Evolutionary conservation across 148 eudicot genomes (phyloP), one percentile per base, ranked within the genome.

Genomic region (Dianthus caryophyllus): DNA sequence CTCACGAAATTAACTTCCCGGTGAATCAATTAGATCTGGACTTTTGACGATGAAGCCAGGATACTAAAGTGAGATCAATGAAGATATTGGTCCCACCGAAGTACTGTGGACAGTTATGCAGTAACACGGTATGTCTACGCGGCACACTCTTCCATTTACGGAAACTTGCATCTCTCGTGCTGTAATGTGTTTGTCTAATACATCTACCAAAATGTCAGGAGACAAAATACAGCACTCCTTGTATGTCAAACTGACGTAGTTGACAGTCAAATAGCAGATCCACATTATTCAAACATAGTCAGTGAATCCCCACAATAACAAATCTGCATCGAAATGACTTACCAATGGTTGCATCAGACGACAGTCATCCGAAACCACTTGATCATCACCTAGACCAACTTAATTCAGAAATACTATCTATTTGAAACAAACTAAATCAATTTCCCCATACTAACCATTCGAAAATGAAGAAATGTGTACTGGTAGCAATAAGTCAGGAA

Each of bases 351-450:
- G 27, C 14, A 21, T 22, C 9, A 54, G 59, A 26, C 31, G 0
- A 25, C 15, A 25, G 31, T 54, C 59, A 54, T 26, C 17, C 0
- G 31, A 54, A 12, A 54, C 17, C 31, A 11, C 0, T 26, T 54
- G 5, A 54, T 25, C 11, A 10, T 54, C n/a, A 25, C 59, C 59
- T 54, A 25, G 17, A 25, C 59, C 59, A 54, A 25, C 26, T 24
- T 48, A 1, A 47, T 49, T 49, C 9, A 14, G 22, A 49, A 49
- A 49, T 15, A 5, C n/a, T 2, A n/a, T n/a, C 21, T 49, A 6
- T 49, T 49, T 54, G n/a, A 26, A 24, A 24, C 59, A 11, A 25
- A 25, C 59, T 25, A 58, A 59, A 51, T 65, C n/a, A 58, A 30
- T 25, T 54, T 15, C n/a, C 54, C 18, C 54, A 18, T 6, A 50